phyloP scores from a whole-genome alignment of 345 rosid genomes.

The Lumnitzera racemosa region DNA sequence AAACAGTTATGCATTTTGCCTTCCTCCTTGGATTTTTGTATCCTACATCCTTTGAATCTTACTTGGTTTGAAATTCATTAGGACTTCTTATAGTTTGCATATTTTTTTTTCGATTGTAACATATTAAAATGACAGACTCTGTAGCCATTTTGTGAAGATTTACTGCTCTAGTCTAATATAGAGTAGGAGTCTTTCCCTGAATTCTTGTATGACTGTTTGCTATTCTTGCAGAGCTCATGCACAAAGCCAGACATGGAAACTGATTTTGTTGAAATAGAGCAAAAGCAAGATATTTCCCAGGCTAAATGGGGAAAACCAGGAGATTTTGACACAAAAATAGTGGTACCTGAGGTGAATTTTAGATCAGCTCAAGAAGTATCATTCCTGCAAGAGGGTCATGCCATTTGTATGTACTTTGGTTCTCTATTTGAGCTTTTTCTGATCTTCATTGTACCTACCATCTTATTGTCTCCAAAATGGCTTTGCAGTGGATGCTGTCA shows the following conservation, averaged over 20 bases:
- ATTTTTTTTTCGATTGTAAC: too few species aligned
- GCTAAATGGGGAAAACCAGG: slow-evolving; percentile 7
- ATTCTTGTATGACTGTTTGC: slow-evolving; percentile 13
- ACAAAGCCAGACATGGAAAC: slow-evolving; percentile 64
- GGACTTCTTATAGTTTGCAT: too few species aligned
- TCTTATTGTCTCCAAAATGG: slow-evolving; percentile 10
- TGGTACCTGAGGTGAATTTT: slow-evolving; percentile 11
- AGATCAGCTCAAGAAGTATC: slow-evolving; percentile 5
- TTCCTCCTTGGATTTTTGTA: too few species aligned
- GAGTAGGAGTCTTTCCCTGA: not conserved
- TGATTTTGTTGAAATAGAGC: slow-evolving; percentile 40
- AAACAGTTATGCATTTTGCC: too few species aligned
- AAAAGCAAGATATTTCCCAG: slow-evolving; percentile 17
- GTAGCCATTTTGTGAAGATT: too few species aligned
- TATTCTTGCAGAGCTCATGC: slow-evolving; percentile 76
- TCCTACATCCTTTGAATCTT: too few species aligned
- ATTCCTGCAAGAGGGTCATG: slow-evolving; percentile 21
- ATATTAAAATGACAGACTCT: too few species aligned
- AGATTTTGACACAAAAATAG: slow-evolving; percentile 4
- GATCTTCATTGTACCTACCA: not conserved
- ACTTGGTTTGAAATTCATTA: too few species aligned
- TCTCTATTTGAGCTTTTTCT: not conserved
- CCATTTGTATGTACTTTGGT: slow-evolving; percentile 24
- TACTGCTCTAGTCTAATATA: too few species aligned
- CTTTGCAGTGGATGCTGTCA: slow-evolving; percentile 15